phyloP scores from a whole-genome alignment of 2,329 filamentous ascomycete species.

The Monosporascus sp. region DNA sequence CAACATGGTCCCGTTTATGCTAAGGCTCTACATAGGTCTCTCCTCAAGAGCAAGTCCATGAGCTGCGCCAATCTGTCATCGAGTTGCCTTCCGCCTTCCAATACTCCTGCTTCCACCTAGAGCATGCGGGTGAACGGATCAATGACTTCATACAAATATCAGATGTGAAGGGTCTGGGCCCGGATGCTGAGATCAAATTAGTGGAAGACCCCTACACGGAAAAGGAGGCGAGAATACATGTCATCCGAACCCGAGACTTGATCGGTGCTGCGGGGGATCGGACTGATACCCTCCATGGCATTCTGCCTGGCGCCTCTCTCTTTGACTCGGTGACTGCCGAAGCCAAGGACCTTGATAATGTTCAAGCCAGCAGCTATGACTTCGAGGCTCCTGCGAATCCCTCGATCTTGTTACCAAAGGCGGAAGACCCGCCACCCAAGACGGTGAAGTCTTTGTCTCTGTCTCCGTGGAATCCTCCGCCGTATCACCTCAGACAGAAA shows the following conservation, averaged over 20 bases:
- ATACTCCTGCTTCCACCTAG: conserved; percentile 98
- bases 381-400: conserved; percentile 66
- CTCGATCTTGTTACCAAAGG: conserved; percentile 64
- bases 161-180: conserved; percentile 74
- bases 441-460: conserved; percentile 85
- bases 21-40: conserved; percentile 58
- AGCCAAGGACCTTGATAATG: conserved; percentile 31
- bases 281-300: conserved; percentile 79
- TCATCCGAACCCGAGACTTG: conserved; percentile 84
- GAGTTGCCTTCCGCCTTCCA: conserved; percentile 90
- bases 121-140: conserved; percentile 81
- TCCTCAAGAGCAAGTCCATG: conserved; percentile 91
- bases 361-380: conserved; percentile 56
- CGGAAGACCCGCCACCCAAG: conserved; percentile 68
- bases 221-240: conserved; percentile 93
- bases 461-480: conserved; percentile 94
- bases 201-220: conserved; percentile 97
- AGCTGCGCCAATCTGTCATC: conserved; percentile 93
- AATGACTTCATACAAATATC: conserved; percentile 93
- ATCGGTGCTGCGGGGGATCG: conserved; percentile 88
- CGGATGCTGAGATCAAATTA: conserved; percentile 73
- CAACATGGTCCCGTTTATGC: conserved; percentile 5
- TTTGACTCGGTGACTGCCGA: conserved; percentile 68
- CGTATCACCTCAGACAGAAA: conserved; percentile 82
- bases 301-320: conserved; percentile 78